Base-by-base conservation (phyloP, 2,329 filamentous ascomycete genomes). In the Xylaria sp. region DNA sequence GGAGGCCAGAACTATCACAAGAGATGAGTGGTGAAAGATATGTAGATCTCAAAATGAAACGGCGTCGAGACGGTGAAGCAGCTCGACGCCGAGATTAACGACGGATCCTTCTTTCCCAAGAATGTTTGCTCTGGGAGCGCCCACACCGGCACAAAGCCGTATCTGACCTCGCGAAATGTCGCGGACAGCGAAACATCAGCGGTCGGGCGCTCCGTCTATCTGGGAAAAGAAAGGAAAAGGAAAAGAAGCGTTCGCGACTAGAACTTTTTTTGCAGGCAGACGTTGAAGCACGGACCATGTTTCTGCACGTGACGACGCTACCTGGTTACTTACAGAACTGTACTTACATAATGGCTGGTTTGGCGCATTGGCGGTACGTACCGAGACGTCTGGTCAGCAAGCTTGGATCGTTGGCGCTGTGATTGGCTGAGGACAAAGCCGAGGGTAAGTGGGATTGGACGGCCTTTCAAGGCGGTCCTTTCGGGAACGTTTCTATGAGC, bases 171-270 rank as follows among this genome's bases (percentile, higher is more conserved):
- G 44, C 52, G 56, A 56, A 47, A 66, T 61, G 57, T 52, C 63
- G 42, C 58, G 56, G 34, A 45, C 22, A 26, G 39, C 48, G 47
- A 49, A 52, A 57, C 53, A 60, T 61, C 59, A 56, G 60, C 62
- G 61, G 60, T 64, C 64, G 74, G 73, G 74, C 71, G 72, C 75
- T 76, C 77, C 74, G 77, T 71, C 77, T 83, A 81, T 81, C 78
- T 82, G 74, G 73, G 71, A 68, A 70, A 70, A 63, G 67, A 72
- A 69, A 69, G 58, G 67, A 48, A 63, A 63, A 63, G 57, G 59
- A 54, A 48, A 50, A 38, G 57, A 51, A 7, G 46, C 39, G 16
- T 2, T 40, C 18, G 21, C 34, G 49, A 52, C 6, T 48, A 19
- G 0, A 54, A 51, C 38, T 39, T 50, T 57, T 41, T 54, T 39